Conservation (phyloP, 768 basidiomycete species). For the Hericium erinaceus region DNA sequence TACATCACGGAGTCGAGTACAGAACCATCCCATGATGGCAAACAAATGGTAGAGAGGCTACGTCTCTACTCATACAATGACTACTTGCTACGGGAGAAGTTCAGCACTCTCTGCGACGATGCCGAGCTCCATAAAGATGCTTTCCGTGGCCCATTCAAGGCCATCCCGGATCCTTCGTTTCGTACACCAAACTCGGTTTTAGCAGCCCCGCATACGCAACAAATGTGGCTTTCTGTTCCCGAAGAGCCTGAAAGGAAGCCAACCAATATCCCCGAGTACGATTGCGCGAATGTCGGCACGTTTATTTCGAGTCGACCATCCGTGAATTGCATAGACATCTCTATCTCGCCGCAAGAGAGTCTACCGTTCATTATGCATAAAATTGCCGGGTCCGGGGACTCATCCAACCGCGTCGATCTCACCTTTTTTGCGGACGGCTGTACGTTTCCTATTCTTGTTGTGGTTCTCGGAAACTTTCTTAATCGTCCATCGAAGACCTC, state of each 20-base stretch:
- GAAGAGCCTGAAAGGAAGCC: not conserved
- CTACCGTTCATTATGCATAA: not conserved
- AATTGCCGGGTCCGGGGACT: not conserved
- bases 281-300: too few relatives aligned
- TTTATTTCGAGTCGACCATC: too few relatives aligned
- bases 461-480: not conserved
- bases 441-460: not conserved
- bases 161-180: not conserved
- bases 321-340: too few relatives aligned
- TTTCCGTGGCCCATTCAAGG: not conserved
- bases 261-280: too few relatives aligned
- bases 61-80: not conserved
- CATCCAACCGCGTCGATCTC: not conserved
- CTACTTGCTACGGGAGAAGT: not conserved
- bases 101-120: not conserved
- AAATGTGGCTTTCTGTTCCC: not conserved
- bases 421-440: not conserved
- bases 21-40: not conserved
- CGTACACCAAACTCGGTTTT: not conserved
- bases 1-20: too few relatives aligned
- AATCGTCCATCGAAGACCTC: constrained; percentile 33
- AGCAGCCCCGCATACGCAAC: not conserved
- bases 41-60: not conserved
- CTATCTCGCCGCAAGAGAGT: not conserved
- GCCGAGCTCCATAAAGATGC: not conserved